Evolutionary conservation across 768 basidiomycete species (phyloP).

Genomic region (Boletellus ananas): DNA sequence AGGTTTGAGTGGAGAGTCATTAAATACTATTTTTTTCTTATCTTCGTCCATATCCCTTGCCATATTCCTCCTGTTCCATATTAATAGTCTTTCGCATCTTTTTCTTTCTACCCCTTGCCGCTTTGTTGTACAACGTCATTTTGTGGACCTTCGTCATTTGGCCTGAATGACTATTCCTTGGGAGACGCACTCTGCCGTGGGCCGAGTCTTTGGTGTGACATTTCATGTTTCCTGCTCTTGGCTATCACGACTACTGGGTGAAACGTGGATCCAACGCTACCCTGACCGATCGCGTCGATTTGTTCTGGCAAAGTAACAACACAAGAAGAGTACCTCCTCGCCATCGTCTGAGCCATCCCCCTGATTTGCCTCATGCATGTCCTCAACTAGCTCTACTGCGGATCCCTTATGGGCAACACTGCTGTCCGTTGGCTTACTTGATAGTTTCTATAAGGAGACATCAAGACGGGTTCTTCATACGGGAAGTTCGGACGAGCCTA

Average conservation of each 20-base stretch:
- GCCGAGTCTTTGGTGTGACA: no score
- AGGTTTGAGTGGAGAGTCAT: conserved; percentile 38
- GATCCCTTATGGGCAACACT: background rate
- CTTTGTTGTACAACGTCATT: background rate
- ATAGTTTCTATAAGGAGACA: conserved; percentile 5
- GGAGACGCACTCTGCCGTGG: background rate
- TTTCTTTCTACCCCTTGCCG: background rate
- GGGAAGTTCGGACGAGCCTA: background rate
- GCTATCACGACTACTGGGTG: no score
- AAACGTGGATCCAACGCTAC: background rate
- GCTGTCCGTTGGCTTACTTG: background rate
- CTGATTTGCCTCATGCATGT: background rate
- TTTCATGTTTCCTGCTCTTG: no score
- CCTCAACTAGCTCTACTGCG: background rate
- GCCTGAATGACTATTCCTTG: background rate
- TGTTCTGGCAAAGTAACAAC: conserved; percentile 26
- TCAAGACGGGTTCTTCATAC: background rate
- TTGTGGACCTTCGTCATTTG: conserved; percentile 1
- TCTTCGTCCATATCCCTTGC: conserved; percentile 16
- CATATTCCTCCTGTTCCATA: background rate
- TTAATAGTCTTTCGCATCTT: conserved; percentile 1
- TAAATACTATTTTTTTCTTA: conserved; percentile 25
- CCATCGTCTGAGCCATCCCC: conserved; percentile 9
- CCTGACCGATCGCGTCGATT: conserved; percentile 7
- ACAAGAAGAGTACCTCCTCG: conserved; percentile 21